phyloP scores from a whole-genome alignment of 1,284 basidiomycete genomes.

The Puccinia novopanici region DNA sequence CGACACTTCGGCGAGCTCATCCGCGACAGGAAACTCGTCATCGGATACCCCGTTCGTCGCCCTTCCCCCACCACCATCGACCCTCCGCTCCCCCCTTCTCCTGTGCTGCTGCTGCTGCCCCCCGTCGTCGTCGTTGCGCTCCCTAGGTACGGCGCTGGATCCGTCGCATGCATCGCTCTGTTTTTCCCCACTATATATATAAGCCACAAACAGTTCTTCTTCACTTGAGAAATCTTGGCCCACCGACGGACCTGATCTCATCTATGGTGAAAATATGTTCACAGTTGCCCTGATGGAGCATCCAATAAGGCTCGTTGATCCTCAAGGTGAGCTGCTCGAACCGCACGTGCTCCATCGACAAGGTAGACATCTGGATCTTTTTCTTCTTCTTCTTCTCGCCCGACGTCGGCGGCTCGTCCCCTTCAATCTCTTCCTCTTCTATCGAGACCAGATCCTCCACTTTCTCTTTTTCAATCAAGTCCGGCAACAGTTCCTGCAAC shows the following conservation, averaged over 20 bases:
- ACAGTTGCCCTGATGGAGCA: constrained; percentile 75
- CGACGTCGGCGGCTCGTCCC: neutral
- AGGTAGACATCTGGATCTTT: constrained; percentile 23
- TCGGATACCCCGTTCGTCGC: constrained; percentile 51
- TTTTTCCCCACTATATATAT: neutral
- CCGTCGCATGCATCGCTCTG: constrained; percentile 40
- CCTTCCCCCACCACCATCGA: neutral
- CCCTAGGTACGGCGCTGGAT: neutral
- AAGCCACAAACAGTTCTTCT: neutral
- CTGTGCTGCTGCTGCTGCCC: neutral
- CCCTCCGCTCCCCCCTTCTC: no score
- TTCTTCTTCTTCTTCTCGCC: neutral
- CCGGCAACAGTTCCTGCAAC: constrained; percentile 17
- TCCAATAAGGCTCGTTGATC: constrained; percentile 74
- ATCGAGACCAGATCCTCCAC: constrained; percentile 2
- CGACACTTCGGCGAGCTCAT: constrained; percentile 63
- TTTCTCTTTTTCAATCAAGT: neutral
- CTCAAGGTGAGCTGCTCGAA: constrained; percentile 60
- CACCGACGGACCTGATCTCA: constrained; percentile 67
- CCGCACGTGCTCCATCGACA: constrained; percentile 31
- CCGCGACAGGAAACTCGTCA: constrained; percentile 54
- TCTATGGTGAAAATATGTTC: constrained; percentile 75
- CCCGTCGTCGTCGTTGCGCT: neutral
- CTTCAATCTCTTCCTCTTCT: neutral
- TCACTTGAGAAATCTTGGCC: no score